Conservation (phyloP, 345 rosid species). For the Heritiera fomes region DNA sequence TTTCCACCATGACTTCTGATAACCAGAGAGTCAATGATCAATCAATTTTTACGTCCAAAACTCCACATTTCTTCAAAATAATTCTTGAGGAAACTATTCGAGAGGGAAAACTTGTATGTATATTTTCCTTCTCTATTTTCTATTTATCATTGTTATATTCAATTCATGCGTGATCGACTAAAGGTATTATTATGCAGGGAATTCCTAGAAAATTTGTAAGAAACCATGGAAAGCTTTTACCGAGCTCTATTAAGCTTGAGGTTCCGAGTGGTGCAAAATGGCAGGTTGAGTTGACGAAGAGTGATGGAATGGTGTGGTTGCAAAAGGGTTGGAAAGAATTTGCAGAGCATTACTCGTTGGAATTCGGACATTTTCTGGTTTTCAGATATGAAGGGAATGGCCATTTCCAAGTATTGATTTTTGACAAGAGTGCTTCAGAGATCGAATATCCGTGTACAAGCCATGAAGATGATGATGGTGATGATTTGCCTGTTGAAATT, state of each 20-base stretch:
- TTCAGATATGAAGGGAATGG: conserved; percentile 29
- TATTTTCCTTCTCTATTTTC: neutral
- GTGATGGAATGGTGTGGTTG: conserved; percentile 19
- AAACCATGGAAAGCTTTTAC: conserved; percentile 20
- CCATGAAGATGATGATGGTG: neutral
- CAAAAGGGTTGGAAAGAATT: conserved; percentile 32
- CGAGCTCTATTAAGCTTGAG: conserved; percentile 17
- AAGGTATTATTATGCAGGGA: conserved; percentile 19
- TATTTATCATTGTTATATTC: neutral
- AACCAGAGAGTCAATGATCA: neutral
- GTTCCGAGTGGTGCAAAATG: conserved; percentile 31
- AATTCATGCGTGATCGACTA: neutral
- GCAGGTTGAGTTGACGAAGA: conserved; percentile 27
- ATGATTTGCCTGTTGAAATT: neutral
- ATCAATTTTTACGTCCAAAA: neutral
- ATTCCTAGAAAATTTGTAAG: conserved; percentile 32
- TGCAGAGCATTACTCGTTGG: conserved; percentile 24
- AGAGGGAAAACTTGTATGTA: conserved; percentile 22
- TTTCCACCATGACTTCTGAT: neutral
- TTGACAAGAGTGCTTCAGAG: conserved; percentile 24
- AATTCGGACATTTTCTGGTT: conserved; percentile 25
- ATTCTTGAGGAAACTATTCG: conserved; percentile 14
- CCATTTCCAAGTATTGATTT: conserved; percentile 28
- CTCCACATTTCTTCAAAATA: conserved; percentile 29
- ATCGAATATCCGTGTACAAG: conserved; percentile 24